These are phyloP conservation scores for Bremia lactucae DNA, from an alignment of 352 stramenopile species.

Conservation along the genomic window DNA sequence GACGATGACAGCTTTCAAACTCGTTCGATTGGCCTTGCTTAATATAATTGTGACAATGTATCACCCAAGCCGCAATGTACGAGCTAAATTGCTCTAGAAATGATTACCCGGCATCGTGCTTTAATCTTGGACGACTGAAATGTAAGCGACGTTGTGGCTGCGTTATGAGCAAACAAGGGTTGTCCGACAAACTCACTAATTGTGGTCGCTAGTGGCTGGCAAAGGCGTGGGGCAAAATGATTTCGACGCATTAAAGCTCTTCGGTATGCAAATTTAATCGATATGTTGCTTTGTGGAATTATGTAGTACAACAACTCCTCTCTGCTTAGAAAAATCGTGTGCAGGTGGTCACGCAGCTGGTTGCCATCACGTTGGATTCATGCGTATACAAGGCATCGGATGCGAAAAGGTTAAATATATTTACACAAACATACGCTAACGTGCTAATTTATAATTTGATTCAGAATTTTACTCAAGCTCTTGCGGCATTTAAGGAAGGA, in stretches of 20 bases:
- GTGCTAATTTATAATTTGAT: constrained; percentile 2
- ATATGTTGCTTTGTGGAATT: background rate
- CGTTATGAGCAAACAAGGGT: background rate
- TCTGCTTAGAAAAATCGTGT: constrained; percentile 58
- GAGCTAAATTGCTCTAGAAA: constrained; percentile 79
- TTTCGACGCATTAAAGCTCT: constrained; percentile 50
- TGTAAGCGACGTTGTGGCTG: constrained; percentile 24
- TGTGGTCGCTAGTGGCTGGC: constrained; percentile 38
- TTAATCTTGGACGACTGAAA: constrained; percentile 76
- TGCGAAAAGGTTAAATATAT: constrained; percentile 63
- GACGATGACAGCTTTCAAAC: background rate
- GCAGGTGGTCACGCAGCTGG: constrained; percentile 55
- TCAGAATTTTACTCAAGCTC: constrained; percentile 48
- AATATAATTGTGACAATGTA: background rate
- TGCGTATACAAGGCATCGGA: constrained; percentile 63
- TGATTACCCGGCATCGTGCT: constrained; percentile 71
- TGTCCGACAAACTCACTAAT: background rate
- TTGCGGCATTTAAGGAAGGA: constrained; percentile 64
- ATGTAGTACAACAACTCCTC: background rate
- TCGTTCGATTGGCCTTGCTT: background rate
- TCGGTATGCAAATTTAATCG: constrained; percentile 23
- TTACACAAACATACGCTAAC: too few species aligned
- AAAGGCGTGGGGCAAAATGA: constrained; percentile 71
- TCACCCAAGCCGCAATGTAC: constrained; percentile 59
- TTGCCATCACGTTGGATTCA: constrained; percentile 81